A percentile compares a stretch with the other conserved stretches of the same genome.
phyloP scores from a whole-genome alignment of 495 filamentous ascomycete species.

The Neurospora pannonica region DNA sequence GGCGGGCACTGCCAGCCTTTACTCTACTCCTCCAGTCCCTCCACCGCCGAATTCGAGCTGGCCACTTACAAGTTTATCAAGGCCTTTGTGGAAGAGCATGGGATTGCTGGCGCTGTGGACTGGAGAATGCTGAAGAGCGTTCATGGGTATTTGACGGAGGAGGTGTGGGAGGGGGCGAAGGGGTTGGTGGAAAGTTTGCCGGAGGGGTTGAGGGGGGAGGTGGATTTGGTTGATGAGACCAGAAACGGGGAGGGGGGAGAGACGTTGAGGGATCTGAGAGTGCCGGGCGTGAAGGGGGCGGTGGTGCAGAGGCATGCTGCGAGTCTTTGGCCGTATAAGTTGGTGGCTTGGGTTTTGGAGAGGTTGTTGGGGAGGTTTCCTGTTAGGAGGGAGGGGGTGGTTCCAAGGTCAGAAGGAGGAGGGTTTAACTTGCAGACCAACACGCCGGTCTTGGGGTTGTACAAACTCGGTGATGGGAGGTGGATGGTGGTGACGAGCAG shows the following conservation, averaged over 20 bases:
- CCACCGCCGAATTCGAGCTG: conserved; percentile 56
- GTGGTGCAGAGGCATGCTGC: conserved; percentile 38
- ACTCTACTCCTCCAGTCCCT: conserved; percentile 39
- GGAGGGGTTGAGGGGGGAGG: neutral
- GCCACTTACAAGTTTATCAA: conserved; percentile 45
- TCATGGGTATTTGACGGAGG: neutral
- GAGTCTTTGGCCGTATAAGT: conserved; percentile 70
- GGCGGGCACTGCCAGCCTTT: conserved; percentile 67
- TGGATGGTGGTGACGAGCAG: conserved; percentile 55
- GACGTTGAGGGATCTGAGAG: conserved; percentile 11
- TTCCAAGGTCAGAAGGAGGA: neutral
- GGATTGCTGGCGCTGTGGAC: neutral
- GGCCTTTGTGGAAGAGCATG: conserved; percentile 33
- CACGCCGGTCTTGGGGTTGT: conserved; percentile 45
- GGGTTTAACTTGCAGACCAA: conserved; percentile 64
- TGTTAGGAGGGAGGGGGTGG: neutral
- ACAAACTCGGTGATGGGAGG: conserved; percentile 2
- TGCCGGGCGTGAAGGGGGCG: conserved; percentile 36
- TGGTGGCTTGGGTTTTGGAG: conserved; percentile 57
- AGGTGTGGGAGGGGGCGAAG: neutral
- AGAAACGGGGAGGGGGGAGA: neutral
- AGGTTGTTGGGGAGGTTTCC: conserved; percentile 31
- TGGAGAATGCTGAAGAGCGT: neutral
- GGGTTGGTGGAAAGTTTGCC: conserved; percentile 11
- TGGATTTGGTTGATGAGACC: neutral